Evolutionary conservation across 805 yeast species (phyloP).

Genomic region (Vanderwaltozyma yarrowii): DNA sequence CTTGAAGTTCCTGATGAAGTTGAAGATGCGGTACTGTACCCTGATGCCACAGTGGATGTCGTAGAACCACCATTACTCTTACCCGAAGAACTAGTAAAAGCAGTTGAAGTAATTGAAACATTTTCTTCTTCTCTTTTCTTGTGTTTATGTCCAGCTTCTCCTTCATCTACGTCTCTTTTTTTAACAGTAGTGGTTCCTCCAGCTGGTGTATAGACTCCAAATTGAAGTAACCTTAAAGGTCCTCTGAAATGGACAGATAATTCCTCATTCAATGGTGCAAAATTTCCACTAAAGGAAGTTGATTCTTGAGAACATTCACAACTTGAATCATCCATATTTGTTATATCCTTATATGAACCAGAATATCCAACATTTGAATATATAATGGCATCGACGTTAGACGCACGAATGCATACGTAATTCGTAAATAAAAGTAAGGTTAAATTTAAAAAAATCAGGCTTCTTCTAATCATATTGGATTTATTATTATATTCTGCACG

Average conservation of each 20-base stretch:
- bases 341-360: slow-evolving; percentile 74
- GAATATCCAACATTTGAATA: slow-evolving; percentile 73
- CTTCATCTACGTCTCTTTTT: slow-evolving; percentile 35
- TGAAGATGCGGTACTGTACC: slow-evolving; percentile 23
- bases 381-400: slow-evolving; percentile 48
- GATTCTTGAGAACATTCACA: slow-evolving; percentile 59
- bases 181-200: slow-evolving; percentile 40
- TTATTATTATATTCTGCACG: too few species aligned
- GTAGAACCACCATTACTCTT: background rate
- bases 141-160: slow-evolving; percentile 35
- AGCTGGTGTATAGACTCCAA: slow-evolving; percentile 87
- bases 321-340: slow-evolving; percentile 57
- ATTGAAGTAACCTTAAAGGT: slow-evolving; percentile 50
- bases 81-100: background rate
- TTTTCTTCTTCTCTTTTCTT: slow-evolving; percentile 42
- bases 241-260: slow-evolving; percentile 74
- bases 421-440: background rate
- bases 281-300: slow-evolving; percentile 49
- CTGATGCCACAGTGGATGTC: slow-evolving; percentile 11
- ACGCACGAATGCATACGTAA: too few species aligned
- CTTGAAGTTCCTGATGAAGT: slow-evolving; percentile 9
- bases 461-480: background rate
- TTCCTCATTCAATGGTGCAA: slow-evolving; percentile 59
- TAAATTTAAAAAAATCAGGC: background rate
- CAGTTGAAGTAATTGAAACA: slow-evolving; percentile 23